Evolutionary conservation across 225 moss, liverwort and hornwort species (phyloP), one percentile per base, ranked within the genome.

Genomic region (Sphagnum tenellum): DNA sequence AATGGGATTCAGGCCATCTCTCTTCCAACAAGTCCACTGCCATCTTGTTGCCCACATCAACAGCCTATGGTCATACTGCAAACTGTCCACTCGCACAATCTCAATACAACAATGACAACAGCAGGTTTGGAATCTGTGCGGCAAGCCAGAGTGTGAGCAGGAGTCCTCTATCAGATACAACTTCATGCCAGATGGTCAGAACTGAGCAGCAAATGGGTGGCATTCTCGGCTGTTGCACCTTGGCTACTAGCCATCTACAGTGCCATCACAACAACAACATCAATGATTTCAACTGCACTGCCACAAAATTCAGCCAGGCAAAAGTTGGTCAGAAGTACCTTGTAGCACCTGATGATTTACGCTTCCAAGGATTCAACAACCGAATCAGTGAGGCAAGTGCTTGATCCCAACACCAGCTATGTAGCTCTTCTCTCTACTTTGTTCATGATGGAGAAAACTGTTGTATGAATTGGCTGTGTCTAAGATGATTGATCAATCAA

Each of bases 181-280:
- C 45, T 10, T 46, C 61, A 11, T 57, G 65, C 12, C 62, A 46
- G 3, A 56, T 63, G 8, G 47, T 48, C 51, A 65, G 65, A 44
- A 44, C 74, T 11, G 75, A 78, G 49, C 77, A 78, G 63, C 73
- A 75, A 13, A 46, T 78, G 44, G 75, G 76, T 71, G 80, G 74
- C 3, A 72, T 79, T 2, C 61, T 83, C 10, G 75, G 76, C 56
- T 72, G 84, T 50, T 79, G 84, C 62, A 73, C 78, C 58, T 58
- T 84, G 71, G 80, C 78, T n/a, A 74, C 78, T 65, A 78, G 80
- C 69, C 75, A 84, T 64, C 73, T 78, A 63, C 78, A 80, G 29
- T 29, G 29, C 29, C 29, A 29, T 29, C 29, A 51, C 72, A 77
- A 58, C 49, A 48, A 3, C 9, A 57, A n/a, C 48, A 52, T 29